Evolutionary conservation across 768 basidiomycete species (phyloP).

Genomic region (Vishniacozyma victoriae): DNA sequence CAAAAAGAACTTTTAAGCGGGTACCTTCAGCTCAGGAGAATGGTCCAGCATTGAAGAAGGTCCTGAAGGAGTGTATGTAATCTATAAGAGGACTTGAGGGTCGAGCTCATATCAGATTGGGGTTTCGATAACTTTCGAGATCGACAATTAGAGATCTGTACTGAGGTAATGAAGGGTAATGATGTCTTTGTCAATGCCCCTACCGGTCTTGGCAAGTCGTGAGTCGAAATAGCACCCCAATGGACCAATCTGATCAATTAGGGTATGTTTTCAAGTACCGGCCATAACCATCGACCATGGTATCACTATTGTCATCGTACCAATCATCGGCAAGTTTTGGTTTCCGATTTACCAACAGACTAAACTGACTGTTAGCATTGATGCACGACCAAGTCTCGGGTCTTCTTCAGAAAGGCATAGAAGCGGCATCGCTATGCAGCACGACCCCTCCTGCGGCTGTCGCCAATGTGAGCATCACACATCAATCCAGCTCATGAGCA

Average conservation of each 20-base stretch:
- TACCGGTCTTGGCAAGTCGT: conserved; percentile 46
- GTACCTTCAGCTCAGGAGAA: conserved; percentile 37
- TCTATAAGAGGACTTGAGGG: not conserved
- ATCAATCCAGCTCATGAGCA: no score
- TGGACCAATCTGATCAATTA: not conserved
- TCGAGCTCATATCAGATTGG: conserved; percentile 25
- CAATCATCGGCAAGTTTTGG: conserved; percentile 31
- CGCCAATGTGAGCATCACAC: not conserved
- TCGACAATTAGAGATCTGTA: conserved; percentile 40
- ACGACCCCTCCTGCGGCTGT: not conserved
- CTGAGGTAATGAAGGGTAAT: conserved; percentile 32
- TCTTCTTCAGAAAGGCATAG: conserved; percentile 24
- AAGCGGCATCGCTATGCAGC: conserved; percentile 32
- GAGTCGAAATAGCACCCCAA: not conserved
- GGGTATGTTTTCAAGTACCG: conserved; percentile 46
- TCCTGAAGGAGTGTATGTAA: conserved; percentile 35
- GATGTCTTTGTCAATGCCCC: conserved; percentile 46
- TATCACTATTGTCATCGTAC: conserved; percentile 44
- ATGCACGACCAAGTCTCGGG: conserved; percentile 44
- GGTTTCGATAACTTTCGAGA: conserved; percentile 33
- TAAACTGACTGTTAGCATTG: conserved; percentile 17
- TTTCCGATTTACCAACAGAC: not conserved
- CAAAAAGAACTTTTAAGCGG: conserved; percentile 23
- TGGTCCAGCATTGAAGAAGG: conserved; percentile 16
- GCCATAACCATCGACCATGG: conserved; percentile 40